Base-by-base conservation (phyloP, 768 basidiomycete genomes). In the Boletales sp. region DNA sequence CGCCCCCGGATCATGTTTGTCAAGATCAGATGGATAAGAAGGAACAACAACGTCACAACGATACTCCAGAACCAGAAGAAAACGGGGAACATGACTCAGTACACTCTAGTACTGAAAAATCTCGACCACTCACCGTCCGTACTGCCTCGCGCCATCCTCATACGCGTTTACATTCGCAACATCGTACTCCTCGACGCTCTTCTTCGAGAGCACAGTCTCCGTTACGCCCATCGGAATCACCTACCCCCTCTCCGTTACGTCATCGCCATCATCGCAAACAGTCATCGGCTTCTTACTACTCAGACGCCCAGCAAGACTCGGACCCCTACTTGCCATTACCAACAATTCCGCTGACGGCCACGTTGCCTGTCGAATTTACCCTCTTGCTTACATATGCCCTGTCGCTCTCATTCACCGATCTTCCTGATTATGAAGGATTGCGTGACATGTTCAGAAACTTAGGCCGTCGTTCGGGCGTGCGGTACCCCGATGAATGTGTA, bases 351-450 rank as follows among this genome's bases (percentile, higher is more conserved):
- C 77, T 92, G 46, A 89, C 87, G 9, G 79, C 83, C 47, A 83
- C 86, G 5, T 80, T 92, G 48, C 89, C 88, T 13, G 76, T 82
- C 42, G 90, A 93, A 68, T 90, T 92, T 51, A 86, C 86, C 54
- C 80, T 90, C 47, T 77, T 92, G 57, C 87, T 86, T 67, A 69
- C 68, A 40, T 94, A 94, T 69, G 83, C 86, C 18, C 81, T 91
- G 40, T 83, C 82, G 2, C 81, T 94, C 32, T 86, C 86, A 55
- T 94, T 93, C 58, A 89, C 89, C 60, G 91, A 94, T 71, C 75
- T 90, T 36, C 92, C 91, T 10, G 92, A 94, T 68, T 94, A 94
- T 59, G 85, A 83, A 39, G 90, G 90, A 24, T 72, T 93, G 19
- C 77, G 90, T 38, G 79, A 78, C 40, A 77, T 91, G 40, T 90